A percentile compares a stretch with the other conserved stretches of the same genome.
Conservation (phyloP, 2,329 filamentous ascomycete genomes). For the Aspergillus candidus region DNA sequence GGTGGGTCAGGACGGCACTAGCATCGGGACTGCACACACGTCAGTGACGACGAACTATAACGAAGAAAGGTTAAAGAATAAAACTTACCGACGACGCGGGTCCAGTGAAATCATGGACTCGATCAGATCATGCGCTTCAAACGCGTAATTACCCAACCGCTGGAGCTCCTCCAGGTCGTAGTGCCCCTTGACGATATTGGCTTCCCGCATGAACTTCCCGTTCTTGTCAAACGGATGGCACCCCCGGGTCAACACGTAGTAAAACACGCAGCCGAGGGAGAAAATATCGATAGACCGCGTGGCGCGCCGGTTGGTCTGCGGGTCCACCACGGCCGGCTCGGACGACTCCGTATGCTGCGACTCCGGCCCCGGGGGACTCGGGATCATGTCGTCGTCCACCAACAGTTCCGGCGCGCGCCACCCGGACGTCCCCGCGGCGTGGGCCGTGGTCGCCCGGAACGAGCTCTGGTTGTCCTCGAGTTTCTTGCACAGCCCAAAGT, state of each 20-base stretch:
- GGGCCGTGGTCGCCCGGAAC: constrained; percentile 86
- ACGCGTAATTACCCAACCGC: constrained; percentile 72
- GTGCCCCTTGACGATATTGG: constrained; percentile 90
- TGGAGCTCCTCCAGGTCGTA: constrained; percentile 67
- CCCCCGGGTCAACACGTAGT: constrained; percentile 92
- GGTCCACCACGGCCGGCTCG: constrained; percentile 49
- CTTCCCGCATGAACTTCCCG: constrained; percentile 89
- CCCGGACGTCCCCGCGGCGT: constrained; percentile 86
- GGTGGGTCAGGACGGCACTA: constrained; percentile 76
- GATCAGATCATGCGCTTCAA: constrained; percentile 83
- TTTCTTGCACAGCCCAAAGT: constrained; percentile 97
- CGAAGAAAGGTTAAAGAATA: not conserved
- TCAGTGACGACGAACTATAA: constrained; percentile 8
- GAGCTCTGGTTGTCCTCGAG: constrained; percentile 91
- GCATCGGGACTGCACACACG: constrained; percentile 57
- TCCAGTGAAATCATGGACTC: constrained; percentile 67
- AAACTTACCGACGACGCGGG: constrained; percentile 51
- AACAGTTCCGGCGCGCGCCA: constrained; percentile 96
- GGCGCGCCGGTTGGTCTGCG: constrained; percentile 64
- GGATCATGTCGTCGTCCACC: constrained; percentile 64
- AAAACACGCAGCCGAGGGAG: constrained; percentile 95
- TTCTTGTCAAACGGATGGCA: constrained; percentile 91
- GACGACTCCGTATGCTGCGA: constrained; percentile 40
- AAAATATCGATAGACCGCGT: constrained; percentile 97
- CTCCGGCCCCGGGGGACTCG: constrained; percentile 23